Base-by-base conservation (phyloP, 1,139 yeast species). In the Martiniozyma asiatica region DNA sequence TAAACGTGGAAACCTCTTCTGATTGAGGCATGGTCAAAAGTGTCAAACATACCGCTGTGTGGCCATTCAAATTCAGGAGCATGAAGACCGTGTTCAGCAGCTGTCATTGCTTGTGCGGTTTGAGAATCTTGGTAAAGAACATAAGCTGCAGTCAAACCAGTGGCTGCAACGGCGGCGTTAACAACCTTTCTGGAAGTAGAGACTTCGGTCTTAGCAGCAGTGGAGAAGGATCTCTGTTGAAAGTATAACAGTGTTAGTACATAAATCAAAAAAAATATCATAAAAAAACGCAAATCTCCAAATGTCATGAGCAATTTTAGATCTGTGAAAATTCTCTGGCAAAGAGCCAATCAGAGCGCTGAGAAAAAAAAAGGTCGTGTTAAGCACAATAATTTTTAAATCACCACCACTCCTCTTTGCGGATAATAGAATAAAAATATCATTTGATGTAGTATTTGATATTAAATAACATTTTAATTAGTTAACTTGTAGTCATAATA, bases 1-100 rank as follows among this genome's bases (percentile, higher is more conserved):
- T 89, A 89, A 39, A 89, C 99, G 61, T 85, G 97, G 76, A 78
- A 89, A 48, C 99, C 99, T 72, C 99, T 85, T 70, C 99, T 82
- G 53, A 89, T 82, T 32, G 94, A 78, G 38, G 85, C 87, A 59
- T 89, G 99, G 66, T 89, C 98, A 49, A 85, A 92, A 33, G 95
- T 71, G 45, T 77, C 78, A 51, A 87, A 73, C 74, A 85, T 79
- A 51, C 93, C 96, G 53, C 71, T 75, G 62, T 89, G 97, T 29
- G 95, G 70, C 98, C 98, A 89, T 38, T 74, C 79, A 59, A 69
- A 87, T 40, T 75, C 74, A 43, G 97, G 95, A 27, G 98, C 77
- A 59, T 89, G 98, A 56, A 89, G 72, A 48, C 99, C 99, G 62
- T 89, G 97, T 65, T 89, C 99, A 43, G 97, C 95, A 43, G 93